Evolutionary conservation across 208 protist genomes (phyloP).

Genomic region (Kentomonas sorsogonicus): DNA sequence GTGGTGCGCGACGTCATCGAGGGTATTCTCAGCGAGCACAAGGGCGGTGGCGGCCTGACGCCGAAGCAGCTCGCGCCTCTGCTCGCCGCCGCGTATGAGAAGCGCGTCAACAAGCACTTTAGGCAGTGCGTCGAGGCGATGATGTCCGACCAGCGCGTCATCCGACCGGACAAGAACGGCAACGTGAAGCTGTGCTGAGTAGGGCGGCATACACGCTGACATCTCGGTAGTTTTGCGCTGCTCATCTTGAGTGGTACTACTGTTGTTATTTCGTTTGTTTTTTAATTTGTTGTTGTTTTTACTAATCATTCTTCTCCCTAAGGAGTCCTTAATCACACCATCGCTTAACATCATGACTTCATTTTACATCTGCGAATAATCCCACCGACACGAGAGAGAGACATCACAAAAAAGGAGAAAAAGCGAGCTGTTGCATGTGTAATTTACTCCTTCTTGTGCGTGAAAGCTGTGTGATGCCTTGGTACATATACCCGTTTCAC

Average conservation of each 20-base stretch:
- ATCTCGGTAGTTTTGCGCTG: background rate
- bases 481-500: background rate
- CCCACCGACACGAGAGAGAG: too few relatives aligned
- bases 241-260: background rate
- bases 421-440: background rate
- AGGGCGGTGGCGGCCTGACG: too few relatives aligned
- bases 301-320: background rate
- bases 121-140: background rate
- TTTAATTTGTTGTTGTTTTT: background rate
- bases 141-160: background rate
- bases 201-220: background rate
- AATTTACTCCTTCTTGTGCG: background rate
- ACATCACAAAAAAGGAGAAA: conserved; percentile 9
- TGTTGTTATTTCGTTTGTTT: conserved; percentile 7
- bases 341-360: conserved; percentile 4
- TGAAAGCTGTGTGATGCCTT: background rate
- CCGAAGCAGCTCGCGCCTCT: too few relatives aligned
- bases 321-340: background rate
- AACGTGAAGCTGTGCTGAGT: background rate
- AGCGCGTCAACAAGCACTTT: background rate
- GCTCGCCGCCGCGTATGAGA: background rate
- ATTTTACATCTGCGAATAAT: conserved; percentile 9
- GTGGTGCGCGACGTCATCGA: too few relatives aligned
- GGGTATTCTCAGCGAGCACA: too few relatives aligned
- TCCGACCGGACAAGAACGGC: background rate